These are phyloP conservation scores for Paraconiothyrium sp. DNA, from an alignment of 2,329 filamentous ascomycete genomes.

Conservation along the genomic window DNA sequence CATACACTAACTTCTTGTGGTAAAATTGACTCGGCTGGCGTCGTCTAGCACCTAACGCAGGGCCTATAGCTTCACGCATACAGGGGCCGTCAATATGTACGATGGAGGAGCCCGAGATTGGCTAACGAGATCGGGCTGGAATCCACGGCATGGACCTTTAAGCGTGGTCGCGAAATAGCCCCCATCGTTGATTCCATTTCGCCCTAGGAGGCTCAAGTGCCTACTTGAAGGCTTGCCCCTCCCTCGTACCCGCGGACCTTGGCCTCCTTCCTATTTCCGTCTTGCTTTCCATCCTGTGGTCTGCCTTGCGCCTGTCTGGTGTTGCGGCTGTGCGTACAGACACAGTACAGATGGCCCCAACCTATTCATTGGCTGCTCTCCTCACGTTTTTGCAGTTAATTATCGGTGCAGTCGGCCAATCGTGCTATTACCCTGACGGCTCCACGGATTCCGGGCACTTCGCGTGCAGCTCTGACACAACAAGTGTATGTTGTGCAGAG, in stretches of 20 bases:
- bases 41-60: slow-evolving; percentile 5
- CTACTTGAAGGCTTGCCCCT: slow-evolving; percentile 6
- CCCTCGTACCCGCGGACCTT: background rate
- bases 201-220: background rate
- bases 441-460: slow-evolving; percentile 19
- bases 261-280: background rate
- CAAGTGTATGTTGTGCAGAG: slow-evolving; percentile 27
- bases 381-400: slow-evolving; percentile 8
- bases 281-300: background rate
- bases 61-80: slow-evolving; percentile 1
- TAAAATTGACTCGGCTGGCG: background rate
- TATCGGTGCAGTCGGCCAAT: slow-evolving; percentile 13
- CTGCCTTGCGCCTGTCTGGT: slow-evolving; percentile 8
- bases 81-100: background rate
- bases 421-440: slow-evolving; percentile 31
- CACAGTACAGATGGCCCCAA: slow-evolving; percentile 11
- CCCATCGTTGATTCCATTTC: background rate
- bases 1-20: background rate
- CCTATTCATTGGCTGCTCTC: background rate
- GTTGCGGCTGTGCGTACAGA: slow-evolving; percentile 1
- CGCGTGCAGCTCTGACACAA: slow-evolving; percentile 20
- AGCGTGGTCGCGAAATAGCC: slow-evolving; percentile 4
- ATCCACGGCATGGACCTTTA: background rate
- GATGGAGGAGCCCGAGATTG: slow-evolving; percentile 3
- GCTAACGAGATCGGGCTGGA: background rate